Evolutionary conservation across 2,329 filamentous ascomycete species (phyloP).

Genomic region (Leptographium radiaticola): DNA sequence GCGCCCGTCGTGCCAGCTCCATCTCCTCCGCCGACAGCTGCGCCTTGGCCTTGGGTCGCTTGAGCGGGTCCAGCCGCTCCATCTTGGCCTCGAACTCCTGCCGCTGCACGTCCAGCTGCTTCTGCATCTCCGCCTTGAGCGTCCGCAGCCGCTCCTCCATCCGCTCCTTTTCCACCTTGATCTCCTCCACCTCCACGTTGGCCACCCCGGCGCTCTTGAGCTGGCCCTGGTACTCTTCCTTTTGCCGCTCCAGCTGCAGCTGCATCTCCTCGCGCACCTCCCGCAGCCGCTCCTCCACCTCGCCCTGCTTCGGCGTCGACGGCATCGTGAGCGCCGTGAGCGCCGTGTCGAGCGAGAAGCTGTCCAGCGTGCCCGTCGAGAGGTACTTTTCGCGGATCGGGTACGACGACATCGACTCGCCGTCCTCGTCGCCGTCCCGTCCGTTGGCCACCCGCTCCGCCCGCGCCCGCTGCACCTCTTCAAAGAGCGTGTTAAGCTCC

Average conservation of each 20-base stretch:
- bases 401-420: slow-evolving; percentile 79
- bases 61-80: slow-evolving; percentile 57
- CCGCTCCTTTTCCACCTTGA: slow-evolving; percentile 65
- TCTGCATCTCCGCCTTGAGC: slow-evolving; percentile 80
- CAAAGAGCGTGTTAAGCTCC: slow-evolving; percentile 83
- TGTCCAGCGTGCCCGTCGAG: slow-evolving; percentile 88
- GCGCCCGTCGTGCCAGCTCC: slow-evolving; percentile 50
- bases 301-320: slow-evolving; percentile 70
- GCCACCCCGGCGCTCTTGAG: slow-evolving; percentile 62
- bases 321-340: slow-evolving; percentile 95
- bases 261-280: slow-evolving; percentile 75
- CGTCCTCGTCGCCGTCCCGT: slow-evolving; percentile 76
- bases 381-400: slow-evolving; percentile 87
- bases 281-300: slow-evolving; percentile 59
- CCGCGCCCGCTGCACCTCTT: slow-evolving; percentile 80
- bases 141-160: slow-evolving; percentile 74
- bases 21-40: slow-evolving; percentile 62
- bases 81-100: slow-evolving; percentile 76
- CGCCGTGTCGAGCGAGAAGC: slow-evolving; percentile 87
- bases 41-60: slow-evolving; percentile 45
- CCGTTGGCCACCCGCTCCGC: slow-evolving; percentile 56
- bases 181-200: slow-evolving; percentile 68
- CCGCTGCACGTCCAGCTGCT: slow-evolving; percentile 70
- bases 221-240: slow-evolving; percentile 68
- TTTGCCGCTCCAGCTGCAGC: slow-evolving; percentile 67